Base-by-base conservation (phyloP, 495 filamentous ascomycete species). In the Rhypophila decipiens region DNA sequence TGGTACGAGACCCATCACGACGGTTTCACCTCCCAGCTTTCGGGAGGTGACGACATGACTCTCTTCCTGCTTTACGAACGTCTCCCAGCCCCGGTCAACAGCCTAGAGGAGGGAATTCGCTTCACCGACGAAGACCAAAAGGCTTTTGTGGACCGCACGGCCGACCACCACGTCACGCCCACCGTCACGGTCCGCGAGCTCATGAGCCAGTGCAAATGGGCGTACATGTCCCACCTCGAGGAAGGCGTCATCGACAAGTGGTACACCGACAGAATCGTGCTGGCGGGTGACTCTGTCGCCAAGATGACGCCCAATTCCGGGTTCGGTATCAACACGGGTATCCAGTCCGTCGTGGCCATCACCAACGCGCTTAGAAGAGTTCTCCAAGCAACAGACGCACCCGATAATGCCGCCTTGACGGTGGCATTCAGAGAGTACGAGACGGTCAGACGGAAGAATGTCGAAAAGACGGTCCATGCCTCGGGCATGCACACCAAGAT, bases 261-360 rank as follows among this genome's bases (percentile, higher is more conserved):
- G 72, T 23, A 3, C 38, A 13, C 7, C 27, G 27, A 13, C 12
- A 57, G 67, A 17, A 46, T 73, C 36, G 66, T 73, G 2, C 65
- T 69, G 13, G 51, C 69, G 3, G 71, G 73, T 10, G 73, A 76
- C 40, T 57, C 69, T 2, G 57, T 66, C 11, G 69, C 71, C 49
- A 74, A 73, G 50, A 52, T 70, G 18, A 50, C 68, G 12, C 67
- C 68, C 0, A 67, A 65, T 31, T 48, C 60, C 1, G 72, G 71
- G 1, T 53, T 57, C 3, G 71, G 72, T 0, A 69, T 60, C 20
- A 74, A 71, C 41, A 53, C 50, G 18, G 70, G 68, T 3, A 63
- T 76, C 0, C 63, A 67, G 54, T 69, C 65, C 24, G 65, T 68
- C 10, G 71, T 70, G 5, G 63, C 59, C 0, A 55, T 79, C 0